Evolutionary conservation across 1,139 yeast species (phyloP).

Genomic region (Taphrina populina): DNA sequence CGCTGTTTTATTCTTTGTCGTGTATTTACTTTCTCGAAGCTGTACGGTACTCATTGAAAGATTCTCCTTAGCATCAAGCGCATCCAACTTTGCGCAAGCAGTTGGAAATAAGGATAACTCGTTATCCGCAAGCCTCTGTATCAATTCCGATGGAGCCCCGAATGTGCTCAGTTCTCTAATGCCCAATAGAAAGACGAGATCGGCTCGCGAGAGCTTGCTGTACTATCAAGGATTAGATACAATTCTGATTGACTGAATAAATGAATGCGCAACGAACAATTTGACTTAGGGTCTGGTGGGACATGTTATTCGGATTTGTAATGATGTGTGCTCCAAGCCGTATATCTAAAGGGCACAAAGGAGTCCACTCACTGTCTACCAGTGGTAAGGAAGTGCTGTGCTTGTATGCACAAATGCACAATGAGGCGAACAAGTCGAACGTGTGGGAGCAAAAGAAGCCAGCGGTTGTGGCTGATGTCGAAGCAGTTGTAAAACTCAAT

Average conservation of each 20-base stretch:
- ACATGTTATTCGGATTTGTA: too few species aligned
- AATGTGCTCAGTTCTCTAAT: constrained; percentile 16
- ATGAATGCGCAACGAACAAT: constrained; percentile 12
- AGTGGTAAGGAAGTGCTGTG: too few species aligned
- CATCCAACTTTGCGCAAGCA: constrained; percentile 17
- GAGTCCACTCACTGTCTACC: too few species aligned
- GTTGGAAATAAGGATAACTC: constrained; percentile 24
- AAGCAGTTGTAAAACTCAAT: too few species aligned
- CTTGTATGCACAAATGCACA: too few species aligned
- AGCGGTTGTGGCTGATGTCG: too few species aligned
- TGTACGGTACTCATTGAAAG: background rate
- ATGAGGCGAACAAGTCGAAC: too few species aligned
- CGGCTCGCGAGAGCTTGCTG: constrained; percentile 27
- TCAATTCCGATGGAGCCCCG: constrained; percentile 26
- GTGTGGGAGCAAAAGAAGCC: too few species aligned
- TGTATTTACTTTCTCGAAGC: constrained; percentile 2
- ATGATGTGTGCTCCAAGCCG: too few species aligned
- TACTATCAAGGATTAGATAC: background rate
- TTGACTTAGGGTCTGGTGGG: constrained; percentile 30
- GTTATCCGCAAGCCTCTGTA: constrained; percentile 16
- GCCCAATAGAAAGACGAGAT: constrained; percentile 24
- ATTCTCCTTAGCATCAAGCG: constrained; percentile 10
- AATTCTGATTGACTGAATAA: background rate
- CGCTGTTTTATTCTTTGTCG: background rate
- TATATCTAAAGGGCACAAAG: too few species aligned